Conservation (phyloP, 2,329 filamentous ascomycete species). For the Fusarium tanahbumbuense region DNA sequence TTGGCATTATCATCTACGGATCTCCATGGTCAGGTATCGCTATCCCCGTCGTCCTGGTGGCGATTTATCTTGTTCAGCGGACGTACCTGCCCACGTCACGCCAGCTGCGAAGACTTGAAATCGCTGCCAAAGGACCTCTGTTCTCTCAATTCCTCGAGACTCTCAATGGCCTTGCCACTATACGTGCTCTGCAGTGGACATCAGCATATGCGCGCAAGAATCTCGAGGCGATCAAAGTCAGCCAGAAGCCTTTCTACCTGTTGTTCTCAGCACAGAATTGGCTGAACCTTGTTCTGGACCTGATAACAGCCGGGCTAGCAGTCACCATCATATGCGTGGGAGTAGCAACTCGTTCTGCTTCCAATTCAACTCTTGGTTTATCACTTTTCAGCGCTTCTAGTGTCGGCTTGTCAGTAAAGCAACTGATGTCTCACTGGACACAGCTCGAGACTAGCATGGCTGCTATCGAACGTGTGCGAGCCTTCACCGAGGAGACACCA, state of each 20-base stretch:
- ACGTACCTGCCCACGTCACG: not conserved
- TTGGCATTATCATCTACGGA: not conserved
- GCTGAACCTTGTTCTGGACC: not conserved
- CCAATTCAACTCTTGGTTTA: not conserved
- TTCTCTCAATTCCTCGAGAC: not conserved
- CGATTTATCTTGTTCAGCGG: not conserved
- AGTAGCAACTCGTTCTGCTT: not conserved
- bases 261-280: not conserved
- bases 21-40: not conserved
- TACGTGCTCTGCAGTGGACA: not conserved
- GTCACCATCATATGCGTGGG: not conserved
- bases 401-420: not conserved
- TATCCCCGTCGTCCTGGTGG: not conserved
- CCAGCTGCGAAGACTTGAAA: constrained; percentile 1
- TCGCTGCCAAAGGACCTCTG: not conserved
- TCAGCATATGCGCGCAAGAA: not conserved
- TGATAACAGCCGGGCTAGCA: not conserved
- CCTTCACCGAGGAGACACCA: not conserved
- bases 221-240: not conserved
- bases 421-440: not conserved
- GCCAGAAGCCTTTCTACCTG: not conserved
- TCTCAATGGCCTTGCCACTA: not conserved
- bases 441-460: not conserved
- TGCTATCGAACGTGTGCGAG: not conserved
- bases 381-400: not conserved